Conservation (phyloP, 164 flowering plant genomes). For the Piper longum region DNA sequence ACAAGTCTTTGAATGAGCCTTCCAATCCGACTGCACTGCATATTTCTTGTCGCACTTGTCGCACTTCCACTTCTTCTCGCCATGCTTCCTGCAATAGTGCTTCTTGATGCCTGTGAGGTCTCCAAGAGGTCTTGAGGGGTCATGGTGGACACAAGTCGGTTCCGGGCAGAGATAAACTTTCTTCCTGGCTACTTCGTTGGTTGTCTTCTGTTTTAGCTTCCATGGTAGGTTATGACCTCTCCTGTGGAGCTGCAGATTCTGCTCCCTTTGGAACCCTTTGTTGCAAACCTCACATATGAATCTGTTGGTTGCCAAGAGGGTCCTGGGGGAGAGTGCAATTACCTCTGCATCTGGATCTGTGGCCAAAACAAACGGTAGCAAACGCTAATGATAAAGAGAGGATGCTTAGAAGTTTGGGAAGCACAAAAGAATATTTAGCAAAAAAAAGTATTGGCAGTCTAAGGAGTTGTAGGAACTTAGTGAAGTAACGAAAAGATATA, state of each 20-base stretch:
- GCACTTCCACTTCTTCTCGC: conserved; percentile 92
- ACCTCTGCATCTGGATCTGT: conserved; percentile 91
- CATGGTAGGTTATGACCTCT: conserved; percentile 93
- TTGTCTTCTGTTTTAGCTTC: conserved; percentile 78
- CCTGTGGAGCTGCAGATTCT: conserved; percentile 82
- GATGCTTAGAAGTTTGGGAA: neutral
- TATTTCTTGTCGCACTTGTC: conserved; percentile 78
- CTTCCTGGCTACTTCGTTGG: conserved; percentile 45
- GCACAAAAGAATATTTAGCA: neutral
- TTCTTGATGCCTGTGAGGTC: conserved; percentile 92
- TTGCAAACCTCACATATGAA: conserved; percentile 86
- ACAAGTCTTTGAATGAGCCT: conserved; percentile 84
- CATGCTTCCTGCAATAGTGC: conserved; percentile 76
- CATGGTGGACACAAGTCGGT: conserved; percentile 82
- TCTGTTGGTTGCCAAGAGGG: conserved; percentile 85
- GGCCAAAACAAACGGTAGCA: conserved; percentile 3
- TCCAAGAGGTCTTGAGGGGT: conserved; percentile 77
- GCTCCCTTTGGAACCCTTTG: conserved; percentile 92
- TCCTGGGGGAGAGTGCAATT: conserved; percentile 78
- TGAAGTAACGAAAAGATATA: neutral
- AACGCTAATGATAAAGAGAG: conserved; percentile 3
- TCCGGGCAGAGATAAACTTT: conserved; percentile 85
- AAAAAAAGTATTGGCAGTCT: conserved; percentile 1
- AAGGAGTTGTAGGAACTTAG: neutral
- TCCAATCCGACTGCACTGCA: conserved; percentile 92